Conservation (phyloP, 148 eudicot species). For the Vaccinium vitisidaea region DNA sequence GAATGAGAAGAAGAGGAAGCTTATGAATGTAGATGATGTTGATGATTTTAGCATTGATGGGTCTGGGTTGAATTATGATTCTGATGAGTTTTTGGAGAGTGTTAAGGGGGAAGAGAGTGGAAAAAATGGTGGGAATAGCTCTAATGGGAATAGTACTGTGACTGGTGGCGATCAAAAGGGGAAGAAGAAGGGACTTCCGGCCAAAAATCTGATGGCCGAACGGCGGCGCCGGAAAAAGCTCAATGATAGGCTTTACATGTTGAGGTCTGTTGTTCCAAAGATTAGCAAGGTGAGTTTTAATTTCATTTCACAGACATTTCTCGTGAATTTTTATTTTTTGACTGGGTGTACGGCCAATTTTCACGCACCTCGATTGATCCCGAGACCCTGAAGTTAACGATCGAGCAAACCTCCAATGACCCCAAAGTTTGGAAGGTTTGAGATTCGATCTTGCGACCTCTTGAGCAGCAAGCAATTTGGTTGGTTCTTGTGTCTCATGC, state of each 20-base stretch:
- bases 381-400: too few relatives aligned
- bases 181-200: constrained; percentile 86
- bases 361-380: neutral
- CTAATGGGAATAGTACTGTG: constrained; percentile 50
- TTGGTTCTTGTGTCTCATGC: neutral
- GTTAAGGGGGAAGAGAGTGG: constrained; percentile 33
- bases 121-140: constrained; percentile 53
- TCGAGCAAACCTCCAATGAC: too few relatives aligned
- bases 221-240: constrained; percentile 88
- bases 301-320: constrained; percentile 21
- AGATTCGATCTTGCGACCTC: neutral
- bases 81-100: constrained; percentile 69
- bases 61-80: constrained; percentile 69
- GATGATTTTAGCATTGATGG: constrained; percentile 70
- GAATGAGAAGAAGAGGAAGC: constrained; percentile 40
- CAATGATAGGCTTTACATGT: constrained; percentile 87
- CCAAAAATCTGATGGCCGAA: constrained; percentile 96
- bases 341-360: neutral
- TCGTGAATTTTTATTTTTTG: constrained; percentile 9
- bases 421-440: neutral
- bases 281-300: constrained; percentile 77
- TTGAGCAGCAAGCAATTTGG: neutral
- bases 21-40: constrained; percentile 42
- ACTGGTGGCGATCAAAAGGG: constrained; percentile 60
- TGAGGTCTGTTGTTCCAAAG: constrained; percentile 90